Percentiles rank a stretch among this genome's conserved stretches.
phyloP scores from a whole-genome alignment of 2,329 filamentous ascomycete species.

The Neofusicoccum sp. region DNA sequence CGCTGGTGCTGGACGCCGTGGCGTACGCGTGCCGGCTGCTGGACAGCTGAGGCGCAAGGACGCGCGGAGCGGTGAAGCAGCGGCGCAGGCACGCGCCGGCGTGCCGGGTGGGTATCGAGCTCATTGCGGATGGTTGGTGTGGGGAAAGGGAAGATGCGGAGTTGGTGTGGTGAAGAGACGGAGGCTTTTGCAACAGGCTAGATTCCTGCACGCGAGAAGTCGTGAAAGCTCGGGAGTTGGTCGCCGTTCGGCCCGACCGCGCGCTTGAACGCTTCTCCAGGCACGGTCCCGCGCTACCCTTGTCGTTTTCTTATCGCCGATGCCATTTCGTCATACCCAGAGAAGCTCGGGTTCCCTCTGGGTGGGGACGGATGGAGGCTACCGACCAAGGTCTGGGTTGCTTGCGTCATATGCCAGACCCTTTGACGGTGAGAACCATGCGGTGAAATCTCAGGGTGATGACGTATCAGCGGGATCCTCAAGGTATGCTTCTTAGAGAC shows the following conservation, averaged over 20 bases:
- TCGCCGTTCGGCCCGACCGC: conserved; percentile 1
- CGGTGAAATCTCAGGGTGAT: too few species aligned
- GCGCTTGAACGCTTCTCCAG: not conserved
- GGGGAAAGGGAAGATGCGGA: not conserved
- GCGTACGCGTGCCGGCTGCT: conserved; percentile 9
- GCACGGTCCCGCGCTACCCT: not conserved
- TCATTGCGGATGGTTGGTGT: not conserved
- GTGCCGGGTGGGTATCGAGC: not conserved
- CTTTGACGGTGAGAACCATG: too few species aligned
- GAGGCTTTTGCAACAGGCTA: too few species aligned
- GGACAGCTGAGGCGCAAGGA: not conserved
- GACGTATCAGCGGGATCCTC: not conserved
- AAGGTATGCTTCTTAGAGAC: not conserved
- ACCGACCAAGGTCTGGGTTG: too few species aligned
- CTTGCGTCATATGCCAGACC: too few species aligned
- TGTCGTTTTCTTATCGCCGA: not conserved
- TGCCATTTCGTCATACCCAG: conserved; percentile 4
- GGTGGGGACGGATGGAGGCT: too few species aligned
- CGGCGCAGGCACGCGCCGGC: conserved; percentile 4
- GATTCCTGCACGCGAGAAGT: conserved; percentile 3
- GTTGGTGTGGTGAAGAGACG: not conserved
- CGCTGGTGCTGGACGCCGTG: not conserved
- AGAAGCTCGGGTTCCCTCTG: not conserved
- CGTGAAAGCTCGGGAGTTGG: conserved; percentile 6
- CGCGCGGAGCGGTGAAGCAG: conserved; percentile 1